A percentile compares a stretch with the other conserved stretches of the same genome.
Evolutionary conservation across 805 yeast species (phyloP).

Genomic region (Kurtzmaniella cleridarum): DNA sequence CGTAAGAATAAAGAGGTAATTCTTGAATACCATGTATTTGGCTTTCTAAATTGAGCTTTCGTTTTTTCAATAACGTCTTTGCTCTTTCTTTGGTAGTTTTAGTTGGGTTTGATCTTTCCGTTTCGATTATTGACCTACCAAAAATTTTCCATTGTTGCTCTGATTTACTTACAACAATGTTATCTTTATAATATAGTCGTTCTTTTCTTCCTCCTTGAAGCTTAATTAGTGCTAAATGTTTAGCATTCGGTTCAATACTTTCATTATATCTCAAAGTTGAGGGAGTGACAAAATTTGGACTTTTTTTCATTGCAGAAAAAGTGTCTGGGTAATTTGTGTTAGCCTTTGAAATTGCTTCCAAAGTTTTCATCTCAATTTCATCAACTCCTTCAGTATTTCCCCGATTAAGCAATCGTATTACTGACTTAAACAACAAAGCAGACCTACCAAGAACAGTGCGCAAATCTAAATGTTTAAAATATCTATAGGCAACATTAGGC

Average conservation of each 20-base stretch:
- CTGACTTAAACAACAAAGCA: conserved; percentile 18
- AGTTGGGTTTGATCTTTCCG: conserved; percentile 12
- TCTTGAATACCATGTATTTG: conserved; percentile 12
- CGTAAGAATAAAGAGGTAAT: conserved; percentile 20
- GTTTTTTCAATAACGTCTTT: conserved; percentile 16
- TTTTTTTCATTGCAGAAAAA: conserved; percentile 19
- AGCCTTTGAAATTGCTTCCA: conserved; percentile 16
- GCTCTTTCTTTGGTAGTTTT: conserved; percentile 16
- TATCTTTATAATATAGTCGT: conserved; percentile 16
- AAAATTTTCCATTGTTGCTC: conserved; percentile 30
- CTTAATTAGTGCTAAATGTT: not conserved
- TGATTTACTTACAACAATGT: conserved; percentile 22
- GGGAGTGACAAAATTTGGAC: conserved; percentile 21
- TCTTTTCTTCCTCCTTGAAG: conserved; percentile 12
- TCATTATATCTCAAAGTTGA: conserved; percentile 24
- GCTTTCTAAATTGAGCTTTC: conserved; percentile 13
- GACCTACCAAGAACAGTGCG: conserved; percentile 22
- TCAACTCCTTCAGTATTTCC: conserved; percentile 3
- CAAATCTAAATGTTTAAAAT: conserved; percentile 22
- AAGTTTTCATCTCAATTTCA: conserved; percentile 14
- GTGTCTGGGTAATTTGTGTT: conserved; percentile 21
- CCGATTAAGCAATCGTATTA: conserved; percentile 16
- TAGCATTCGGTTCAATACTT: conserved; percentile 8
- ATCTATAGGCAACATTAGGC: conserved; percentile 24
- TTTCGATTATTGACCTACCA: conserved; percentile 23